These are phyloP conservation scores for Calophaca sinica DNA, from an alignment of 306 rosid genomes.

Conservation along the genomic window DNA sequence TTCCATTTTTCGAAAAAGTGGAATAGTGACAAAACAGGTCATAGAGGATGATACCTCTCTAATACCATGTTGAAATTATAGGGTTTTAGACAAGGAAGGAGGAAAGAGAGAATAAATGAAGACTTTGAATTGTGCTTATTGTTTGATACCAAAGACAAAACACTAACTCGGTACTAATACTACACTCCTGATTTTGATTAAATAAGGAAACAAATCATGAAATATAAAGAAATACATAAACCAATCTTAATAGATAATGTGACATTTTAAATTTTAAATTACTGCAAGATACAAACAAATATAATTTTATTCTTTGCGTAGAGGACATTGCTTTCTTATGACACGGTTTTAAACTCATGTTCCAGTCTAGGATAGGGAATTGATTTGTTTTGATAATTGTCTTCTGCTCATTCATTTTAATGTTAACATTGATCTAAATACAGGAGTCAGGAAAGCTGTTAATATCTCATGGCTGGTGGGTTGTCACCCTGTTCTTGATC, in stretches of 20 bases:
- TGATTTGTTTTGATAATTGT: slow-evolving; percentile 36
- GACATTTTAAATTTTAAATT: neutral
- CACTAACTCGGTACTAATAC: neutral
- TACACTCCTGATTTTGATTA: neutral
- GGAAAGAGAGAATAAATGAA: slow-evolving; percentile 7
- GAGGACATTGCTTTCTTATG: slow-evolving; percentile 34
- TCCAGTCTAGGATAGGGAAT: slow-evolving; percentile 25
- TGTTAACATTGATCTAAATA: slow-evolving; percentile 44
- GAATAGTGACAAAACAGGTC: neutral
- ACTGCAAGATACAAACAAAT: neutral
- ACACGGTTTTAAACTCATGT: slow-evolving; percentile 20
- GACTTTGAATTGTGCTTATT: neutral
- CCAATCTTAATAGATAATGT: neutral
- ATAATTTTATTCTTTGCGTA: slow-evolving; percentile 1
- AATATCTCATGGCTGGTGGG: slow-evolving; percentile 86
- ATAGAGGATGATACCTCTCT: neutral
- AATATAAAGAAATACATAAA: neutral
- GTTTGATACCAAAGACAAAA: neutral
- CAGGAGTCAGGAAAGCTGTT: slow-evolving; percentile 63
- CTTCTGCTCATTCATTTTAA: slow-evolving; percentile 38
- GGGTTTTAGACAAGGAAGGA: neutral
- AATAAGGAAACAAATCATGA: neutral
- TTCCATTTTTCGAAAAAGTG: too few relatives aligned
- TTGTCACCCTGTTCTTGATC: slow-evolving; percentile 85
- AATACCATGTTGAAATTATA: neutral